Evolutionary conservation across 2,329 filamentous ascomycete genomes (phyloP), one percentile per base, ranked within the genome.

Genomic region (Fusarium piperis): DNA sequence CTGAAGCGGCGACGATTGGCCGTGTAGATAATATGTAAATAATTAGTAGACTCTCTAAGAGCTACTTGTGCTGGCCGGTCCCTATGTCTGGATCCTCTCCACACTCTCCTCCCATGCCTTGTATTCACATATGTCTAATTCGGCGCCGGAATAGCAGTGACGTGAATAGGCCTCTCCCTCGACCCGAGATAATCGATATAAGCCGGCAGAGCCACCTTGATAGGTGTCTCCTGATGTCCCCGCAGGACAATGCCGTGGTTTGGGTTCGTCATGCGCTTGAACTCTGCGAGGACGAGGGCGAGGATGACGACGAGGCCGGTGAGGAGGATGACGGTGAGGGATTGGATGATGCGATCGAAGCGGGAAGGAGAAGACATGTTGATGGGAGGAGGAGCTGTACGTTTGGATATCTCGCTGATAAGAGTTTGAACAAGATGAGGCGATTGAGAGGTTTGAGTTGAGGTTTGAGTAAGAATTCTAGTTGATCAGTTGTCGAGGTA

Each of bases 231-330:
- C 28, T 32, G 28, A 32, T 35, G 10, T 16, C 51, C 51, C 2
- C 33, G 9, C 3, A 33, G 5, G 7, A 52, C 48, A 18, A 52
- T 36, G 13, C 66, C 63, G 23, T 55, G 52, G 7, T 55, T 38
- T n/a, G 48, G 30, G 28, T 59, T 41, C 23, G 63, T 62, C 41
- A 69, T 39, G 30, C 53, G 59, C 60, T 70, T 69, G 56, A 70
- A 28, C 61, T 70, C 66, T 41, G 64, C 61, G 36, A 69, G 66
- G 48, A 70, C 30, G 57, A 71, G 59, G 57, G 66, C 68, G 20
- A 71, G 32, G 7, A 70, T 32, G 36, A 67, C 11, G 6, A 48
- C 66, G 36, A 67, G 57, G 30, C 66, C 63, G 12, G 53, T 20
- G 20, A 59, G 68, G 51, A 67, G 33, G 36, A 68, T 39, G 28